Evolutionary conservation across 2,329 filamentous ascomycete genomes (phyloP).

Genomic region (Stemphylium beticola): DNA sequence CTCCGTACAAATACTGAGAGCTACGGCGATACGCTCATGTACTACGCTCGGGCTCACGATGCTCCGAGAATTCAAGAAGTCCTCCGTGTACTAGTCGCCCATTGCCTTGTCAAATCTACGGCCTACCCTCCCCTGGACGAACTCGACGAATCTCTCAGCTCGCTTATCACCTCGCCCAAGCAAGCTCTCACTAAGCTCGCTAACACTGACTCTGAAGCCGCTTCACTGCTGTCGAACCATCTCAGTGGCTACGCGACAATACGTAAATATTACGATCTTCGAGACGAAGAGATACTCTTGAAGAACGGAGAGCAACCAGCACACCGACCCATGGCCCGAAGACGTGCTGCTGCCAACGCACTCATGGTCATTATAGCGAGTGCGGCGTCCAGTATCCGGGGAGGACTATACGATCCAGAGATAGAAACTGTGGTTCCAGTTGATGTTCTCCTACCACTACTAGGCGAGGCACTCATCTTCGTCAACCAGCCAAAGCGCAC

Average conservation of each 20-base stretch:
- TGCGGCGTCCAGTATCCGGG: slow-evolving; percentile 87
- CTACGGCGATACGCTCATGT: slow-evolving; percentile 87
- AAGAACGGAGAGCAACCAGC: slow-evolving; percentile 48
- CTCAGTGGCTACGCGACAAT: slow-evolving; percentile 92
- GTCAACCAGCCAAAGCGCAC: slow-evolving; percentile 66
- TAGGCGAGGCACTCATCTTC: slow-evolving; percentile 84
- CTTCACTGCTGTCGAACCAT: slow-evolving; percentile 80
- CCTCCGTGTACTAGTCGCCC: slow-evolving; percentile 83
- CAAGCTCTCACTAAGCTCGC: slow-evolving; percentile 74
- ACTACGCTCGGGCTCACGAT: slow-evolving; percentile 85
- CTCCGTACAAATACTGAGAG: slow-evolving; percentile 74
- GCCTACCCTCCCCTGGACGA: slow-evolving; percentile 75
- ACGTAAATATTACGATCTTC: slow-evolving; percentile 86
- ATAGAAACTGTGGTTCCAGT: slow-evolving; percentile 85
- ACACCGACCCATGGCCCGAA: slow-evolving; percentile 64
- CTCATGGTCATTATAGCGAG: slow-evolving; percentile 84
- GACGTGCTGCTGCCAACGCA: slow-evolving; percentile 73
- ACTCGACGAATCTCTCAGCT: slow-evolving; percentile 74
- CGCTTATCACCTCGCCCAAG: slow-evolving; percentile 74
- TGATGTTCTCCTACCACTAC: slow-evolving; percentile 80
- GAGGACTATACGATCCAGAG: slow-evolving; percentile 82
- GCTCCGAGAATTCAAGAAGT: slow-evolving; percentile 81
- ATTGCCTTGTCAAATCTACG: slow-evolving; percentile 83
- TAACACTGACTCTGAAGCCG: slow-evolving; percentile 78
- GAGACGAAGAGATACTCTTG: slow-evolving; percentile 67